Evolutionary conservation across 1,139 yeast genomes (phyloP).

Genomic region (Geotrichum aggregatum): DNA sequence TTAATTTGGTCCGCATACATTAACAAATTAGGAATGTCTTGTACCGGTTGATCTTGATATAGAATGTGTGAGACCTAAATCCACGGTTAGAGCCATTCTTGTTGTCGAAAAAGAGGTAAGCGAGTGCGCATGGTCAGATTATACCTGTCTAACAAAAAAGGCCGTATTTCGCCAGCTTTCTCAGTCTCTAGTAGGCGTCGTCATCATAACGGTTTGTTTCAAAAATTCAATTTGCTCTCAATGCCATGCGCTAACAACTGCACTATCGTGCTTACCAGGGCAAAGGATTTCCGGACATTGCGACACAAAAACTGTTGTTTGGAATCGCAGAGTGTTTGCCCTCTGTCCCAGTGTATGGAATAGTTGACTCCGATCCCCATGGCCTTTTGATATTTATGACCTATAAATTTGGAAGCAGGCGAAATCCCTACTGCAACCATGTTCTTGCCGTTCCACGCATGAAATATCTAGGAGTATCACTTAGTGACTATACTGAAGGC

Average conservation of each 20-base stretch:
- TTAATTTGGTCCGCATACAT: neutral
- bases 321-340: constrained; percentile 48
- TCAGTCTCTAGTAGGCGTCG: constrained; percentile 21
- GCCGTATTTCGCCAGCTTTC: constrained; percentile 34
- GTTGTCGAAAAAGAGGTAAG: constrained; percentile 63
- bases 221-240: neutral
- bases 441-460: constrained; percentile 24
- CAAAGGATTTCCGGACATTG: constrained; percentile 68
- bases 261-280: too few species aligned
- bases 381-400: constrained; percentile 58
- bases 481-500: constrained; percentile 43
- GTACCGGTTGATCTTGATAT: constrained; percentile 20
- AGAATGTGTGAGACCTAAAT: constrained; percentile 13
- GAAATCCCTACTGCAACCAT: constrained; percentile 24
- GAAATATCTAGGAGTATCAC: constrained; percentile 37
- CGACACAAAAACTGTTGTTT: constrained; percentile 58
- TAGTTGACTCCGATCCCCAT: constrained; percentile 62
- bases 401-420: constrained; percentile 37
- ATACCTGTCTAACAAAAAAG: constrained; percentile 15
- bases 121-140: too few species aligned
- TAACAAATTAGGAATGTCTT: constrained; percentile 12
- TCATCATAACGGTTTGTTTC: constrained; percentile 41
- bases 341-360: constrained; percentile 46
- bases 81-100: constrained; percentile 39
- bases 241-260: neutral